Percentiles rank a stretch among this genome's conserved stretches.
These are phyloP conservation scores for Ambrosiella xylebori DNA, from an alignment of 2,329 filamentous ascomycete species.

Conservation along the genomic window DNA sequence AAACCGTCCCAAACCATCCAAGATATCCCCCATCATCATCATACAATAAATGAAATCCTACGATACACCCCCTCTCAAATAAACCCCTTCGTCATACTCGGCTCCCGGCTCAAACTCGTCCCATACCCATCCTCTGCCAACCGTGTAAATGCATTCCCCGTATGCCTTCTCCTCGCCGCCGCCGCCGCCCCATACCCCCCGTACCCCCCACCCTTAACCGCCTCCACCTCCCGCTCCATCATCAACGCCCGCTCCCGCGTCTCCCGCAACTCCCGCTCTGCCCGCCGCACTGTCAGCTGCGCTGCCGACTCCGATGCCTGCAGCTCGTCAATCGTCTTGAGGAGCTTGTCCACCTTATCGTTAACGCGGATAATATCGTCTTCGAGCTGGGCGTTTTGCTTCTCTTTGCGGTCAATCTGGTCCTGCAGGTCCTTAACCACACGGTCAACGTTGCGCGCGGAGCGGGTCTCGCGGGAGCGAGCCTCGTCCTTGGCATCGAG, in stretches of 20 bases:
- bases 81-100: constrained; percentile 65
- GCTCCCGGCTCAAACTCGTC: constrained; percentile 43
- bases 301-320: constrained; percentile 70
- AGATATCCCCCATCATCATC: not conserved
- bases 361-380: constrained; percentile 75
- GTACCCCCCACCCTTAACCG: constrained; percentile 33
- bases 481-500: constrained; percentile 69
- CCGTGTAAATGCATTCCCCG: constrained; percentile 21
- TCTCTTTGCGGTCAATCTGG: constrained; percentile 86
- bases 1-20: not conserved
- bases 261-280: constrained; percentile 77
- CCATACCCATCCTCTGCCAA: constrained; percentile 25
- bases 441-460: constrained; percentile 81
- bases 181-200: constrained; percentile 18
- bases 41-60: not conserved
- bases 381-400: constrained; percentile 59
- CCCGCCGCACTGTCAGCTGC: constrained; percentile 66
- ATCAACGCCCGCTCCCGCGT: constrained; percentile 66
- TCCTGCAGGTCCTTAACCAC: constrained; percentile 82
- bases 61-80: constrained; percentile 27
- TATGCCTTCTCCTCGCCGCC: constrained; percentile 30
- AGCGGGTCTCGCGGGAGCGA: constrained; percentile 66
- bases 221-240: constrained; percentile 77
- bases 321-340: constrained; percentile 83
- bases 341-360: constrained; percentile 78